Evolutionary conservation across 257 asterid genomes (phyloP).

Genomic region (Petunia axillaris): DNA sequence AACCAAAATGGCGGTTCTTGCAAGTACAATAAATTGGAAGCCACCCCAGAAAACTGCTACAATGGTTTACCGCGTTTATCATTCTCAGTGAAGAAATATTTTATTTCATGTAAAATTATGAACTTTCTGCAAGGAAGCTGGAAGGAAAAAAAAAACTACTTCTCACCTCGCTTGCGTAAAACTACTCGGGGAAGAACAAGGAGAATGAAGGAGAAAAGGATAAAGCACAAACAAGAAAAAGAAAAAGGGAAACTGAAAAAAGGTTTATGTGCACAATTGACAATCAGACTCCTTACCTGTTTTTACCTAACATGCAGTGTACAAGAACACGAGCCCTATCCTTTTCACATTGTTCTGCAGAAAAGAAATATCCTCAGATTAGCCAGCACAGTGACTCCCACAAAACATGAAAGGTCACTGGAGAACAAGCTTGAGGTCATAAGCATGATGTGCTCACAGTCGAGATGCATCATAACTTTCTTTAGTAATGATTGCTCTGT

Average conservation of each 20-base stretch:
- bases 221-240: not conserved
- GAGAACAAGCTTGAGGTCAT: not conserved
- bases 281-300: slow-evolving; percentile 50
- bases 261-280: slow-evolving; percentile 12
- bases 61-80: not conserved
- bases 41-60: not conserved
- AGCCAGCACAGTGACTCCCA: not conserved
- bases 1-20: not conserved
- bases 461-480: not conserved
- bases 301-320: slow-evolving; percentile 96
- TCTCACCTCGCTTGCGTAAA: not conserved
- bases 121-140: not conserved
- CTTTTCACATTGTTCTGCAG: slow-evolving; percentile 83
- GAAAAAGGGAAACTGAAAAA: not conserved
- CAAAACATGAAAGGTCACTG: not conserved
- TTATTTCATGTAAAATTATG: not conserved
- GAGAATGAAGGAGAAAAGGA: slow-evolving; percentile 3
- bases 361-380: slow-evolving; percentile 15
- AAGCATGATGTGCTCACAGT: slow-evolving; percentile 14
- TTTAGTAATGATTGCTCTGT: not conserved
- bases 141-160: not conserved
- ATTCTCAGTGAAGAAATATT: not conserved
- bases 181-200: not conserved
- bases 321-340: slow-evolving; percentile 93
- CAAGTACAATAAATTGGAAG: slow-evolving; percentile 11